Percentiles rank a stretch among this genome's conserved stretches.
Evolutionary conservation across 495 filamentous ascomycete genomes (phyloP).

Genomic region (Neurospora sp.): DNA sequence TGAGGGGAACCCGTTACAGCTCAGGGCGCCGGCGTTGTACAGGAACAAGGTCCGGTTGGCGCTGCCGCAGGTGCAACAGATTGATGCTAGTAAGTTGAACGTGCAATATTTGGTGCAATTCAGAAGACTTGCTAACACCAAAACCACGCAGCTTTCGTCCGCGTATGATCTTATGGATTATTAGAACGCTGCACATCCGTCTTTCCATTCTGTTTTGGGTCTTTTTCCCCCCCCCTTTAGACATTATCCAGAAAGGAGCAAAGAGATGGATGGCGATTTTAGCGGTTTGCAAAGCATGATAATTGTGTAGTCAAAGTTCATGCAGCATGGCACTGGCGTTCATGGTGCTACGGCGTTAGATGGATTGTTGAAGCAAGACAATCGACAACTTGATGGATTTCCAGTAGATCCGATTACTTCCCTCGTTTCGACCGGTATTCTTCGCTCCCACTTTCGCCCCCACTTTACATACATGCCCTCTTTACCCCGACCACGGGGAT

Average conservation of each 20-base stretch:
- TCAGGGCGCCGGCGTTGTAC: conserved; percentile 63
- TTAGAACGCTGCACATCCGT: not conserved
- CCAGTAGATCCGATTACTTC: not conserved
- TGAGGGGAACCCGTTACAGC: conserved; percentile 88
- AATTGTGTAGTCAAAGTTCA: not conserved
- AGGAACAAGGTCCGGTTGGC: conserved; percentile 86
- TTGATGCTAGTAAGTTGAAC: conserved; percentile 83
- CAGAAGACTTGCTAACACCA: conserved; percentile 22
- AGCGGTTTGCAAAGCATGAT: not conserved
- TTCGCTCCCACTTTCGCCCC: not conserved
- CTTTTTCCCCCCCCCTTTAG: not conserved
- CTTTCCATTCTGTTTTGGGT: not conserved
- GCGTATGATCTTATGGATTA: conserved; percentile 1
- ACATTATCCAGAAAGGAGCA: not conserved
- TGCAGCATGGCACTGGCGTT: conserved; percentile 5
- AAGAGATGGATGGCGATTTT: not conserved
- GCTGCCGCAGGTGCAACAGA: conserved; percentile 78
- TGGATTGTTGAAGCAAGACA: not conserved
- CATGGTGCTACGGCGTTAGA: not conserved
- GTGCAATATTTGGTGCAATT: not conserved
- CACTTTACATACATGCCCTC: not conserved
- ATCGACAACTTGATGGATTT: not conserved
- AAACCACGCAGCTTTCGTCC: conserved; percentile 30
- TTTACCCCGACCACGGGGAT: too few species aligned
- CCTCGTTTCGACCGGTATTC: not conserved